These are phyloP conservation scores for Hirschioporus abietinus DNA, from an alignment of 768 basidiomycete species.

Conservation along the genomic window DNA sequence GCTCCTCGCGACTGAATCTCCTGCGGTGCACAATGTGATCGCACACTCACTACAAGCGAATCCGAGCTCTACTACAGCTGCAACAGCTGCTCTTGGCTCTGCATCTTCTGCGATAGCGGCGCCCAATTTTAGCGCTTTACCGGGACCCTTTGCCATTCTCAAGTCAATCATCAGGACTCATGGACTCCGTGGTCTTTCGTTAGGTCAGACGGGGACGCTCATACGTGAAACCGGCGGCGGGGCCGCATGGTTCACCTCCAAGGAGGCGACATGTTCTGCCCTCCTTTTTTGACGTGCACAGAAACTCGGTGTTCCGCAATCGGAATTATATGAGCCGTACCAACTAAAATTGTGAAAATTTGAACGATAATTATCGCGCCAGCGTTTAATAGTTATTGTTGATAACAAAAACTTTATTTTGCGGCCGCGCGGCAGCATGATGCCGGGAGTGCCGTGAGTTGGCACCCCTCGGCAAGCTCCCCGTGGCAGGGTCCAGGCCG, in stretches of 20 bases:
- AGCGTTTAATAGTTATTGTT: too few relatives aligned
- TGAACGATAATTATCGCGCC: too few relatives aligned
- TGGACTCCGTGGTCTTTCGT: slow-evolving; percentile 88
- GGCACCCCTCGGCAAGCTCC: too few relatives aligned
- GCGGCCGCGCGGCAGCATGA: too few relatives aligned
- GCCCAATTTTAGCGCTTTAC: slow-evolving; percentile 35
- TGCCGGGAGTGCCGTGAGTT: too few relatives aligned
- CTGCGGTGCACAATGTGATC: slow-evolving; percentile 1
- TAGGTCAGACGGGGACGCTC: slow-evolving; percentile 90
- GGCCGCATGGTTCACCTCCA: slow-evolving; percentile 87
- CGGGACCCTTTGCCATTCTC: slow-evolving; percentile 72
- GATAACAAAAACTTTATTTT: too few relatives aligned
- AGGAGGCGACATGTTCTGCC: slow-evolving; percentile 67
- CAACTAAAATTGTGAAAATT: too few relatives aligned
- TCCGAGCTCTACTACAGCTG: slow-evolving; percentile 14
- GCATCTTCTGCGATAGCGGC: slow-evolving; percentile 13
- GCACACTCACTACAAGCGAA: not conserved
- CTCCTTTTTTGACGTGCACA: slow-evolving; percentile 53
- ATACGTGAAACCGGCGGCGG: slow-evolving; percentile 91
- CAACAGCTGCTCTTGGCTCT: slow-evolving; percentile 12
- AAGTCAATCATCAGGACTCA: slow-evolving; percentile 53
- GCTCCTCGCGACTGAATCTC: slow-evolving; percentile 48
- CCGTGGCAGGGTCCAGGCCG: too few relatives aligned
- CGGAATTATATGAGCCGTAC: too few relatives aligned
- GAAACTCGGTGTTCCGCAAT: slow-evolving; percentile 24